These are phyloP conservation scores for Haplosporangium gracile DNA, from an alignment of 192 early-diverging fungal species.

Conservation along the genomic window DNA sequence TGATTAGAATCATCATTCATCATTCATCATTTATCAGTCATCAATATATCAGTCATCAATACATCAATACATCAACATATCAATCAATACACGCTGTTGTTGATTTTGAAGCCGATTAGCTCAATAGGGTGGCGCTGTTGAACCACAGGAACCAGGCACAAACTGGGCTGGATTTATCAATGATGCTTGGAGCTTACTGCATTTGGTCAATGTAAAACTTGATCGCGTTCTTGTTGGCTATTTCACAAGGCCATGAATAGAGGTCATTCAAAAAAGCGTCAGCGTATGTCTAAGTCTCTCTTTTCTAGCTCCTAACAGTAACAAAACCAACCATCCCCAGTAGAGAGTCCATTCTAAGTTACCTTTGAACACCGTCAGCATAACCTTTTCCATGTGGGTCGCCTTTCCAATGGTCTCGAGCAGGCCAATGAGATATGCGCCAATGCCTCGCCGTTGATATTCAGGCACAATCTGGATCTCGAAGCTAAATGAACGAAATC, in stretches of 20 bases:
- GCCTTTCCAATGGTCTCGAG: conserved; percentile 64
- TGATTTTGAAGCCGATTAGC: neutral
- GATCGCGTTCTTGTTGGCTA: conserved; percentile 71
- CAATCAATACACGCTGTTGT: neutral
- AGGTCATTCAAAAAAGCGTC: neutral
- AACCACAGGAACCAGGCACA: neutral
- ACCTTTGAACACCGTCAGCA: conserved; percentile 81
- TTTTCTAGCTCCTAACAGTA: neutral
- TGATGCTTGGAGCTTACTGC: conserved; percentile 57
- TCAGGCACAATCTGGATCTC: conserved; percentile 71
- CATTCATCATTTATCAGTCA: neutral
- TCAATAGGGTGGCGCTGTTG: neutral
- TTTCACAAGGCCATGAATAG: neutral
- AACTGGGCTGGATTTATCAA: neutral
- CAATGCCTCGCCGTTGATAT: conserved; percentile 65
- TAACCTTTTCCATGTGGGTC: conserved; percentile 71
- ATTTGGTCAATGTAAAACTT: conserved; percentile 69
- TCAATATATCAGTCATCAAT: neutral
- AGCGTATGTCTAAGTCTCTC: neutral
- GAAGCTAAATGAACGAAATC: conserved; percentile 58
- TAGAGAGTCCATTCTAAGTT: neutral
- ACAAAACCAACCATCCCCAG: neutral
- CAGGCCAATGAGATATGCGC: conserved; percentile 67
- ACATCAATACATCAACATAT: neutral
- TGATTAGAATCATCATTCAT: neutral